Evolutionary conservation across 2,329 filamentous ascomycete genomes (phyloP), one percentile per base, ranked within the genome.

Genomic region (Aspergillus thermomutatus): DNA sequence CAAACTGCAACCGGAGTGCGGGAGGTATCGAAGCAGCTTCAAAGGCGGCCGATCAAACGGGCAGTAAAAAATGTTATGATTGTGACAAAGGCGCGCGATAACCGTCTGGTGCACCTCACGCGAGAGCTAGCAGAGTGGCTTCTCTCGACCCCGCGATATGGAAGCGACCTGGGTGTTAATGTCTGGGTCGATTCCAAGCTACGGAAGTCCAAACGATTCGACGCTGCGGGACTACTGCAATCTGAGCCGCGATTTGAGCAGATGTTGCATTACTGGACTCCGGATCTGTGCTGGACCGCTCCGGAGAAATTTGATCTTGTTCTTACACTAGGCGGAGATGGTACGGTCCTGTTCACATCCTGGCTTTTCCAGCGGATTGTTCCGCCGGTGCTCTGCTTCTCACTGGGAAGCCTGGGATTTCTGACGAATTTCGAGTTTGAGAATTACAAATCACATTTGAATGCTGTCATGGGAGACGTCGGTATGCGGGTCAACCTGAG

Each of bases 131-230:
- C 93, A 10, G 85, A 87, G 64, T 99, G 93, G 91, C 82, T 99
- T 34, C 83, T 99, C 58, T 84, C 83, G 59, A 97, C 92, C 2
- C 92, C 94, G 11, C 86, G 94, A 49, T 96, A 99, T 72, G 91
- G 91, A 46, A 91, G 86, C 53, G 87, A 94, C 60, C 72, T 94
- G n/a, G 94, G 94, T 14, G 89, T 99, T 53, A 96, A 93, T 67
- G 94, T 99, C 62, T 97, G 96, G 70, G 94, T 99, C n/a, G 94
- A 99, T 74, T 90, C 92, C 63, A 97, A 99, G 78, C 81, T 99
- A 59, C 87, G 87, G 66, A 87, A 87, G 66, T 96, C 92, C 4
- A 92, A 91, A 73, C 89, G 94, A 52, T 99, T 99, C 72, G 87
- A 92, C 67, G 86, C 90, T 1, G 77, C 85, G 3, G 85, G 86